Percentiles rank a stretch among this genome's conserved stretches.
Evolutionary conservation across 2,329 filamentous ascomycete genomes (phyloP).

Genomic region (Epichloe baconii): DNA sequence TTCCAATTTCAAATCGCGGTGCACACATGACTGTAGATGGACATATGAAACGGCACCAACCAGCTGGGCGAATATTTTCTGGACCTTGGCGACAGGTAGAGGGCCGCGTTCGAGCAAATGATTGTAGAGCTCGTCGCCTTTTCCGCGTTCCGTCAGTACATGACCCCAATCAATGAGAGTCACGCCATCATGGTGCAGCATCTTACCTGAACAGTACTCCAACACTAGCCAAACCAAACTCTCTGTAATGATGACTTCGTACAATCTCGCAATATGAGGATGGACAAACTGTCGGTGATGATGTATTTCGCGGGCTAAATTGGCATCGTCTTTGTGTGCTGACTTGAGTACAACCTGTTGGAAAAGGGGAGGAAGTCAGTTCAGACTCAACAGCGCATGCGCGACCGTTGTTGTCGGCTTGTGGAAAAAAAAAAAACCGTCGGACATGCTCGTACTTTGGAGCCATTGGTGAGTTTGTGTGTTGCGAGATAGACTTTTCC

Average conservation of each 20-base stretch:
- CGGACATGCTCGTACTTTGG: constrained; percentile 51
- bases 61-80: constrained; percentile 91
- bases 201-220: constrained; percentile 82
- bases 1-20: constrained; percentile 92
- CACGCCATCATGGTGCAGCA: background rate
- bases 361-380: background rate
- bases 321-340: constrained; percentile 88
- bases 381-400: background rate
- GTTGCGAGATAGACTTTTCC: constrained; percentile 94
- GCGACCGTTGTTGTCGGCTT: background rate
- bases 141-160: background rate
- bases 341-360: constrained; percentile 90
- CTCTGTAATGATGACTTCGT: constrained; percentile 97
- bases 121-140: constrained; percentile 94
- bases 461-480: constrained; percentile 96
- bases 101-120: constrained; percentile 81
- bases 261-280: constrained; percentile 89
- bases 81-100: constrained; percentile 72
- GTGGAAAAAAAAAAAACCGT: background rate
- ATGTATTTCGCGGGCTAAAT: constrained; percentile 93
- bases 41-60: constrained; percentile 93
- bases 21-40: constrained; percentile 87
- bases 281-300: constrained; percentile 97
- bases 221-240: constrained; percentile 88
- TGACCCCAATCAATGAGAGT: background rate